phyloP scores from a whole-genome alignment of 208 protist species.

The Strigomonas galati region DNA sequence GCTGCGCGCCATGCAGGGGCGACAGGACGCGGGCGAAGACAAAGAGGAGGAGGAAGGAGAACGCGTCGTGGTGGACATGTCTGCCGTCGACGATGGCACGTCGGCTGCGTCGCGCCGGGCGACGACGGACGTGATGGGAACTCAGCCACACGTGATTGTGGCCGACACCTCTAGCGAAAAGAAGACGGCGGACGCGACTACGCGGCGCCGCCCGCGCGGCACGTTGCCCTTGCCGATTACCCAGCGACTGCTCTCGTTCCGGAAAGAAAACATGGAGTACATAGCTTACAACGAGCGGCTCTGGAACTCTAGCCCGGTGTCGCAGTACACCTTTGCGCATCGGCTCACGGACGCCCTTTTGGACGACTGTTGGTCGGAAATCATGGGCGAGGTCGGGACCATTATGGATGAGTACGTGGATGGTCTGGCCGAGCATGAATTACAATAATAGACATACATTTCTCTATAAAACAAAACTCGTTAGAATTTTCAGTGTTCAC shows the following conservation, averaged over 20 bases:
- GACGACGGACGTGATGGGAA: background rate
- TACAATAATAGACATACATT: slow-evolving; percentile 64
- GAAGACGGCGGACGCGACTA: background rate
- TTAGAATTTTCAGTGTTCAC: no score
- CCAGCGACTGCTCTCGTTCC: slow-evolving; percentile 60
- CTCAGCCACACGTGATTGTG: background rate
- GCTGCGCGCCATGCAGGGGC: background rate
- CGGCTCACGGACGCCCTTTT: slow-evolving; percentile 64
- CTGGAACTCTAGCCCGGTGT: slow-evolving; percentile 81
- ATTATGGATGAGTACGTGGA: slow-evolving; percentile 89
- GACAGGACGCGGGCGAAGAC: background rate
- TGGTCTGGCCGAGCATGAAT: slow-evolving; percentile 74
- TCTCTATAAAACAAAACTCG: background rate
- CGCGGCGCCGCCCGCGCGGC: slow-evolving; percentile 32
- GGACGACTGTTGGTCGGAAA: slow-evolving; percentile 75
- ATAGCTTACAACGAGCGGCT: slow-evolving; percentile 80
- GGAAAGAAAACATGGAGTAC: slow-evolving; percentile 69
- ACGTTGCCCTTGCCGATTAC: slow-evolving; percentile 57
- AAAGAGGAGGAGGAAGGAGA: background rate
- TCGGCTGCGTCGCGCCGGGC: background rate
- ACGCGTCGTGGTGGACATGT: background rate
- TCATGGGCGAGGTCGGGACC: slow-evolving; percentile 66
- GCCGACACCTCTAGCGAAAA: background rate
- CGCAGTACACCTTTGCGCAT: slow-evolving; percentile 82
- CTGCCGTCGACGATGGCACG: background rate